Percentiles rank a stretch among this genome's conserved stretches.
Conservation (phyloP, 2,329 filamentous ascomycete species). For the Geosmithia morbida region DNA sequence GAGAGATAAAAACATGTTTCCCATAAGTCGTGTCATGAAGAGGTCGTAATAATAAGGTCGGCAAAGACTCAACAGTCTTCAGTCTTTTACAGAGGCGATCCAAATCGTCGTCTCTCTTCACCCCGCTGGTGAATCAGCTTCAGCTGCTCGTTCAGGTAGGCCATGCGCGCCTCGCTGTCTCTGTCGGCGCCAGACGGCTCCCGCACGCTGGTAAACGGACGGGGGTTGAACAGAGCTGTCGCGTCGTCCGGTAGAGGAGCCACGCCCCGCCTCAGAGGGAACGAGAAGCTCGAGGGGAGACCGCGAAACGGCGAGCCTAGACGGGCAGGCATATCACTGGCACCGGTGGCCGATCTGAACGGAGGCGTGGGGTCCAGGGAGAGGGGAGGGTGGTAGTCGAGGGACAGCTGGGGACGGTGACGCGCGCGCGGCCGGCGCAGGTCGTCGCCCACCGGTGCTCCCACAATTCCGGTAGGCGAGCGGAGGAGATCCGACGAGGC, state of each 20-base stretch:
- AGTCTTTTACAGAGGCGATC: constrained; percentile 33
- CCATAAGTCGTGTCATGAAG: too few species aligned
- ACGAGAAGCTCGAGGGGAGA: constrained; percentile 39
- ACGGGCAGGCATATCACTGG: constrained; percentile 21
- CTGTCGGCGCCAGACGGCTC: constrained; percentile 19
- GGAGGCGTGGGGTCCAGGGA: background rate
- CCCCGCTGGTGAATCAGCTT: constrained; percentile 35
- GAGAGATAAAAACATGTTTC: too few species aligned
- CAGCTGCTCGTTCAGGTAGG: constrained; percentile 43
- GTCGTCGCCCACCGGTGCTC: too few species aligned
- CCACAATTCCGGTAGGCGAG: constrained; percentile 16
- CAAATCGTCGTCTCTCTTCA: constrained; percentile 25
- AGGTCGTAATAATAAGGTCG: background rate
- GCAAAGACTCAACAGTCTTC: background rate
- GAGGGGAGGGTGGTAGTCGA: constrained; percentile 2
- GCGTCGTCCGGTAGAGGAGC: constrained; percentile 30
- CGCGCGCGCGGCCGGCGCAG: constrained; percentile 23
- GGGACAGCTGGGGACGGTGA: constrained; percentile 15
- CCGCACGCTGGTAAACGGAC: constrained; percentile 44
- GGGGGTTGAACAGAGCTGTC: constrained; percentile 10
- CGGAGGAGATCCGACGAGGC: constrained; percentile 18
- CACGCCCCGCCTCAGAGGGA: constrained; percentile 38
- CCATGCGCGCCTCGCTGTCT: constrained; percentile 24
- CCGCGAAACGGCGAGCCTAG: constrained; percentile 46
- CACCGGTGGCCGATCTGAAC: constrained; percentile 13